Base-by-base conservation (phyloP, 306 rosid species). In the Trifolium pratense region DNA sequence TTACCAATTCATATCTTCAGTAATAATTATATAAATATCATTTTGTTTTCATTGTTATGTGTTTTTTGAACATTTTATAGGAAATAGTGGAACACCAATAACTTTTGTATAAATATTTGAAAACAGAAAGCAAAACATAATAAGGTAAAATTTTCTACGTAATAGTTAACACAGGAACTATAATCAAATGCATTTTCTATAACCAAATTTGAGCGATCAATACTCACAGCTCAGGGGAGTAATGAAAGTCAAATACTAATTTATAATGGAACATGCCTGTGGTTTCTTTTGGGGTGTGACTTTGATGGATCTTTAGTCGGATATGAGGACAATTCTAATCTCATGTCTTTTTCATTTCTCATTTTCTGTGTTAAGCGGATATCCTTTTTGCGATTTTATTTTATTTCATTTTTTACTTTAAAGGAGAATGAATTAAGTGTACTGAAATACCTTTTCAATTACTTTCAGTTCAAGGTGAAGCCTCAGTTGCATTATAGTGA, bases 401-500 rank as follows among this genome's bases (percentile, higher is more conserved):
- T 76, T 56, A 14, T 73, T 66, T 45, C 31, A 32, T 2, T 32
- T 81, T 48, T 71, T 46, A 64, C 64, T 60, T 60, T 46, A 39
- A 36, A 11, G 18, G 40, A 53, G 66, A 63, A 62, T 1, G 29
- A 61, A 7, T 17, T 23, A 34, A 5, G 55, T 71, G 16, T 59
- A 43, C 18, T 72, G 10, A 26, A 6, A 67, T 72, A 52, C 60
- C 62, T 70, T 66, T 18, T 17, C 5, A 25, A 68, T 65, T 77
- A 52, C 17, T 83, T 80, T 77, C 87, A 94, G 99, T 86, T 91
- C 77, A 94, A 90, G 86, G 91, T 94, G 97, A 91, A 94, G 69
- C 87, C 97, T 59, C 89, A 84, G 79, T 66, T 94, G 89, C 99
- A 90, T 79, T 94, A 87, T 77, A 84, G 92, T 0, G 97, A 94